Evolutionary conservation across 2,329 filamentous ascomycete genomes (phyloP), one percentile per base, ranked within the genome.

Genomic region (Nemania sp.): DNA sequence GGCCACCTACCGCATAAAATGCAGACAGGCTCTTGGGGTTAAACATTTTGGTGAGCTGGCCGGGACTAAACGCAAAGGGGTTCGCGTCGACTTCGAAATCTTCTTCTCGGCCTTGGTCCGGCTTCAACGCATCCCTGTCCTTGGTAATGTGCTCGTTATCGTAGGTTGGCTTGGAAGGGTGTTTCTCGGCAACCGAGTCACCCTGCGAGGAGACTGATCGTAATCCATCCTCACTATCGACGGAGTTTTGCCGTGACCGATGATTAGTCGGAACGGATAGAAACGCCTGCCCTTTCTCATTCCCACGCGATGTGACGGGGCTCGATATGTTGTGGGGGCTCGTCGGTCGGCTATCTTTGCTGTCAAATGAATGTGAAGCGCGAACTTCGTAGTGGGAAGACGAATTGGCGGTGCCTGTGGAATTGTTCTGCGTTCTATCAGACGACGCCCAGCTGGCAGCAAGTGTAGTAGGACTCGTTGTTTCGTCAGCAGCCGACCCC

Each of bases 21-120:
- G 92, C 92, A 12, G 88, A 81, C 59, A 96, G 77, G 63, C 87
- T 96, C 79, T 97, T 97, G 3, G 93, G 93, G 72, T 96, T 95
- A 63, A 94, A 86, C 78, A 97, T 84, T 75, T 96, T 97, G 69
- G 87, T 89, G 64, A 97, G 81, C 71, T 96, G 88, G 13, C 93
- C 92, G 2, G 90, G 90, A 1, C 87, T 86, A 72, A 92, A 97
- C 15, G 91, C 92, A 71, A 97, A 97, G 0, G 89, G 89, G 73
- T 95, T 96, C 73, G 92, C 81, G 5, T 88, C 82, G 11, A 94
- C 87, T 13, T 85, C 69, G 68, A 96, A 97, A 64, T 94, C 90
- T 17, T 78, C 81, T 72, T 93, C 90, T 54, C 87, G 90, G 6
- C 90, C 90, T 39, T 86, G 82, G 71, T 96, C 91, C 0, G 92